Conservation (phyloP, 176 grass and related monocot species). For the Oryza nivara region DNA sequence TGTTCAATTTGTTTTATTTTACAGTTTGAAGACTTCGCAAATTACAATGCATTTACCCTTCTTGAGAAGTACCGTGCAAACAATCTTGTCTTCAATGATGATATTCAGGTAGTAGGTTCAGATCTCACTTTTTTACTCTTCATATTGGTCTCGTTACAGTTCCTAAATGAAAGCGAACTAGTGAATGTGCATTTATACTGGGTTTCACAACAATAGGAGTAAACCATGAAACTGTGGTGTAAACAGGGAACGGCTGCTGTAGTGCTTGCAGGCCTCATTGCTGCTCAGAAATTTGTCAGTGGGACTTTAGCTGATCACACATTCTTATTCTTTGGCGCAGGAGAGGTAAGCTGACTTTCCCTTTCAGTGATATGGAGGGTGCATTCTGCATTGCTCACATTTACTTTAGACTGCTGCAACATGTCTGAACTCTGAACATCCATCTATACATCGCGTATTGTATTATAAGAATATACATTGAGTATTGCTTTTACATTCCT, state of each 20-base stretch:
- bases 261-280: constrained; percentile 79
- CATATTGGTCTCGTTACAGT: too few relatives aligned
- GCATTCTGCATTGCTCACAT: background rate
- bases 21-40: constrained; percentile 94
- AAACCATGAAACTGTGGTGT: constrained; percentile 23
- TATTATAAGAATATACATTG: background rate
- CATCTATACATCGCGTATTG: background rate
- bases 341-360: constrained; percentile 61
- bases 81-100: constrained; percentile 98
- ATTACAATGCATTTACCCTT: constrained; percentile 91
- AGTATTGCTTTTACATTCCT: background rate
- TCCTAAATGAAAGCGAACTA: background rate
- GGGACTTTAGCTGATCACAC: constrained; percentile 76
- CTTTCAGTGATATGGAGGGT: background rate
- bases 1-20: background rate
- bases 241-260: constrained; percentile 87
- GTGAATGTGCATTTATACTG: constrained; percentile 15
- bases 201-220: background rate
- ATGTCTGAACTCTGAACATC: background rate
- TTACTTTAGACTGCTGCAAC: constrained; percentile 2
- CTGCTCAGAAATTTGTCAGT: constrained; percentile 68
- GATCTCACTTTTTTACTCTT: too few relatives aligned
- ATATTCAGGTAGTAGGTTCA: constrained; percentile 74
- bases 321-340: constrained; percentile 93
- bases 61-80: constrained; percentile 77